Evolutionary conservation across 768 basidiomycete species (phyloP).

Genomic region (Termitomyces sp.): DNA sequence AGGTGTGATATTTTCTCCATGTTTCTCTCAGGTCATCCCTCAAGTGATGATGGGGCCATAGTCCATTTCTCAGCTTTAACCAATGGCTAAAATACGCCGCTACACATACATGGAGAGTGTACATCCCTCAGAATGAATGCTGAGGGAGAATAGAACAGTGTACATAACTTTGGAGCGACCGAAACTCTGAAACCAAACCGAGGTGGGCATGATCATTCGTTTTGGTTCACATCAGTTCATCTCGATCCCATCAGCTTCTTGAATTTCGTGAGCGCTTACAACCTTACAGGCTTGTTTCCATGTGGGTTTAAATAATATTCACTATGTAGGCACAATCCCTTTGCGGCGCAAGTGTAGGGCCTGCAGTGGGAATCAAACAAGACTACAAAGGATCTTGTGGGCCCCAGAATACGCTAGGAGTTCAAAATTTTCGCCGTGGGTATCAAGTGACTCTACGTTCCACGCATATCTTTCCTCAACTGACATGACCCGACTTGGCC

Average conservation of each 20-base stretch:
- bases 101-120: neutral
- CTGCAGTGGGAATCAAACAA: neutral
- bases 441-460: slow-evolving; percentile 1
- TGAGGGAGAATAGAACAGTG: neutral
- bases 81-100: neutral
- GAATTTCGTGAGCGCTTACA: neutral
- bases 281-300: neutral
- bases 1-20: too few relatives aligned
- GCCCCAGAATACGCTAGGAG: neutral
- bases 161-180: neutral
- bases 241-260: neutral
- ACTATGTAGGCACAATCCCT: neutral
- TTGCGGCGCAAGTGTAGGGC: slow-evolving; percentile 6
- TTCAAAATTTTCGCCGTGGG: slow-evolving; percentile 1
- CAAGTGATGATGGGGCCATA: neutral
- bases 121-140: neutral
- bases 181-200: neutral
- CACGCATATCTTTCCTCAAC: slow-evolving; percentile 2
- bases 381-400: neutral
- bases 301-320: neutral
- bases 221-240: neutral
- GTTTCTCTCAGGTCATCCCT: neutral
- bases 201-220: neutral
- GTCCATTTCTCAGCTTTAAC: neutral
- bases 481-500: slow-evolving; percentile 1